Base-by-base conservation (phyloP, 139 green algal genomes). In the Chloropicon primus region DNA sequence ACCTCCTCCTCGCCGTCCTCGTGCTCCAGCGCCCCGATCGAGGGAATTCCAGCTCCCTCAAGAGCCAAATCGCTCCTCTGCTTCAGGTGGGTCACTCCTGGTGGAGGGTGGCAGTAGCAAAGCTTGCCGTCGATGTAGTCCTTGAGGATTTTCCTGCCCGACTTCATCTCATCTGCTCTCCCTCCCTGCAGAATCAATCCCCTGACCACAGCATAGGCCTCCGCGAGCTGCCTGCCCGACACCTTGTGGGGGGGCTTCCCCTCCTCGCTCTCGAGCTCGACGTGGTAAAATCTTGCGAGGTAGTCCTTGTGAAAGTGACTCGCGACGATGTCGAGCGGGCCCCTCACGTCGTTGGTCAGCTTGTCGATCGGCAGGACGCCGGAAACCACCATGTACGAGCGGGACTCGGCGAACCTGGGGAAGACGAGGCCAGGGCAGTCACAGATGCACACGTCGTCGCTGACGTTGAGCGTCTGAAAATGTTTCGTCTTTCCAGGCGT, bases 401-500 rank as follows among this genome's bases (percentile, higher is more conserved):
- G 94, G 80, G 85, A 92, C 2, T 84, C 77, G 0, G 94, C 91
- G 81, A 96, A 97, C 41, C 86, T 90, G 24, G 95, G 95, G 77
- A 99, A 90, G 71, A 99, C 95, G 28, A 99, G 82, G 25, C 94
- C 91, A 87, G 83, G 88, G 82, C 93, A 97, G 71, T 97, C 93
- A 73, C 91, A 97, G 2, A 97, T 87, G 74, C 86, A 90, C 28
- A 98, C 77, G 1, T 53, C 22, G 0, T 83, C 80, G 0, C 79
- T 89, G 24, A 99, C 84, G 28, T 91, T 88, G 0, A 99, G 88
- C 25, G 95, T 99, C 87, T 98, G 95, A 79, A 99, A 99, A 85
- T 99, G 96, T 86, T 99, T 99, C 25, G 95, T 99, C 82, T 98
- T 98, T 79, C 95, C 95, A 0, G 95, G 95, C 1, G 95, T 99